Evolutionary conservation across 257 asterid genomes (phyloP).

Genomic region (Paulownia fortunei): DNA sequence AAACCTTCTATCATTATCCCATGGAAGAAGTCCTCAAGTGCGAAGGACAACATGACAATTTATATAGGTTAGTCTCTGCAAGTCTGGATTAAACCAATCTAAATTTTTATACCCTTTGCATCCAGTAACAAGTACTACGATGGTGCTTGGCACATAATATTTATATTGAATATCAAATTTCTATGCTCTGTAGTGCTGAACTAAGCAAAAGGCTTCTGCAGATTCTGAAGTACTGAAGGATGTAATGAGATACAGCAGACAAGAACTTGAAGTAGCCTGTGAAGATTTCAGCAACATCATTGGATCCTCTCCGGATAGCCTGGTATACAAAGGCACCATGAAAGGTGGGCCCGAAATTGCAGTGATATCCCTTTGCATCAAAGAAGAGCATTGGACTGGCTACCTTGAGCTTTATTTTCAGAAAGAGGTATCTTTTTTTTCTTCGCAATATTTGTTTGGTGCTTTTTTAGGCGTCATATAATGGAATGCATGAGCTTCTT

Average conservation of each 20-base stretch:
- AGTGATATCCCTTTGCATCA: slow-evolving; percentile 71
- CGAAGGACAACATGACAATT: slow-evolving; percentile 56
- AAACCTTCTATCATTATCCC: slow-evolving; percentile 67
- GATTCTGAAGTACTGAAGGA: slow-evolving; percentile 81
- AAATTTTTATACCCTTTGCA: neutral
- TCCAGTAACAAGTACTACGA: neutral
- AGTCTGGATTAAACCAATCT: neutral
- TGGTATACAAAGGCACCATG: slow-evolving; percentile 84
- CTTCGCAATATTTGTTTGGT: neutral
- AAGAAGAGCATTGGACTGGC: slow-evolving; percentile 77
- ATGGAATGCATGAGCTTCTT: slow-evolving; percentile 2
- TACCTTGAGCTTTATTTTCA: slow-evolving; percentile 87
- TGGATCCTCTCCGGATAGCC: slow-evolving; percentile 62
- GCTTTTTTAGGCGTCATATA: neutral
- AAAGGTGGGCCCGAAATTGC: slow-evolving; percentile 89
- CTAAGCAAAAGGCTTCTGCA: slow-evolving; percentile 38
- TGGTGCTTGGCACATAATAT: neutral
- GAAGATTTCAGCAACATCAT: slow-evolving; percentile 97
- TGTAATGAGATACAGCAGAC: slow-evolving; percentile 65
- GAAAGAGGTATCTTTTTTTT: slow-evolving; percentile 60
- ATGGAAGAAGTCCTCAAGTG: slow-evolving; percentile 82
- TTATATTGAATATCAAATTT: slow-evolving; percentile 6
- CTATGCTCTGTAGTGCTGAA: neutral
- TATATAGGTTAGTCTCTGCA: slow-evolving; percentile 59
- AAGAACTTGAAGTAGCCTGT: slow-evolving; percentile 87